A percentile compares a stretch with the other conserved stretches of the same genome.
Conservation (phyloP, 2,329 filamentous ascomycete species). For the Aciculosporium take region DNA sequence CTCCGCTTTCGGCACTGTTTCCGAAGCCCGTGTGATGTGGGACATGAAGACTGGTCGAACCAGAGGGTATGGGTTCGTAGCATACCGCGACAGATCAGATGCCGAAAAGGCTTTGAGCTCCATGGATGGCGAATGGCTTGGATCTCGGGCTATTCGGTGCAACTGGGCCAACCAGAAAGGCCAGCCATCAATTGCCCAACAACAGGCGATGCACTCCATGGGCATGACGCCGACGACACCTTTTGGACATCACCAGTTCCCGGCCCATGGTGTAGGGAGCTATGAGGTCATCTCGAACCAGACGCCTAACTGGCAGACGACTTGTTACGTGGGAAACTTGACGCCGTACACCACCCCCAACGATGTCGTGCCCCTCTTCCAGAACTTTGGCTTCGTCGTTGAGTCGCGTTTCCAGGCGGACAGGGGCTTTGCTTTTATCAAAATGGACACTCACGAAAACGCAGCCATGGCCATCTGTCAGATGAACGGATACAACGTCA, state of each 20-base stretch:
- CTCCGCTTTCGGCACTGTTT: conserved; percentile 87
- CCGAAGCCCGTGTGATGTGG: conserved; percentile 99
- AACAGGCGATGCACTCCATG: conserved; percentile 93
- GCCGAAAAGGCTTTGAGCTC: conserved; percentile 92
- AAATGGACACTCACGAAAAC: conserved; percentile 98
- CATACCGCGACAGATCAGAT: conserved; percentile 84
- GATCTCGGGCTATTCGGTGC: conserved; percentile 93
- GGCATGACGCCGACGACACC: conserved; percentile 95
- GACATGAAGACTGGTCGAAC: conserved; percentile 99
- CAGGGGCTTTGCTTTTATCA: conserved; percentile 95
- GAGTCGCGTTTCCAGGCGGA: conserved; percentile 97
- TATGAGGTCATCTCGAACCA: conserved; percentile 95
- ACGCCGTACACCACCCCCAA: conserved; percentile 96
- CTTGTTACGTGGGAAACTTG: conserved; percentile 92
- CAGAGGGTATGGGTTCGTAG: conserved; percentile 93
- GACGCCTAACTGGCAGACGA: conserved; percentile 96
- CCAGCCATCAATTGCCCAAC: conserved; percentile 96
- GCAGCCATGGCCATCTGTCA: conserved; percentile 98
- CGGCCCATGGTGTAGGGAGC: conserved; percentile 88
- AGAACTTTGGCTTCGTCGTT: conserved; percentile 95
- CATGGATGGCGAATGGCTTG: conserved; percentile 99
- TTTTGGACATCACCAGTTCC: conserved; percentile 95
- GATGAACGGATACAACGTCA: conserved; percentile 94
- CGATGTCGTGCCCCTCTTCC: conserved; percentile 93
- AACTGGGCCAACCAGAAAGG: conserved; percentile 99